Conservation (phyloP, 495 filamentous ascomycete genomes). For the Aspergillus wentii region DNA sequence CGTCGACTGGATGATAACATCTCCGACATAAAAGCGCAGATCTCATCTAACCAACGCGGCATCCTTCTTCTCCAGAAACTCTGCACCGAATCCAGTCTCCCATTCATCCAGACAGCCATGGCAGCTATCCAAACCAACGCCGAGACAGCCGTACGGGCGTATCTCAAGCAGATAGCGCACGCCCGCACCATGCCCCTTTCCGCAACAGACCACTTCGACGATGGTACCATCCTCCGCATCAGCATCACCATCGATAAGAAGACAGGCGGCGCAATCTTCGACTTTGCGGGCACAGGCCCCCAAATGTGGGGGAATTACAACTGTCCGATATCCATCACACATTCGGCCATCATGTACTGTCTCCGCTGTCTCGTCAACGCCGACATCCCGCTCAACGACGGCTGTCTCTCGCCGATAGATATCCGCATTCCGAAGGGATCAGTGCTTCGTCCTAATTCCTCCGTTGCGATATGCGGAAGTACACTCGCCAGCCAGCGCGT, state of each 20-base stretch:
- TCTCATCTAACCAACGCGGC: constrained; percentile 92
- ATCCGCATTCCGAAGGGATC: constrained; percentile 75
- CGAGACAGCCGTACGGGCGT: constrained; percentile 70
- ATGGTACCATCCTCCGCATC: constrained; percentile 83
- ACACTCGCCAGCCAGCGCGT: constrained; percentile 90
- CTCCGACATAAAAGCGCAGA: constrained; percentile 90
- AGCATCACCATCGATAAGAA: constrained; percentile 76
- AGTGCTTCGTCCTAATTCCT: constrained; percentile 73
- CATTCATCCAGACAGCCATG: constrained; percentile 92
- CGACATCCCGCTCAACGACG: constrained; percentile 94
- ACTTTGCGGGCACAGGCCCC: constrained; percentile 4
- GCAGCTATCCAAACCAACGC: constrained; percentile 86
- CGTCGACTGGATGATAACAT: constrained; percentile 89
- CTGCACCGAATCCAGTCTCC: constrained; percentile 82
- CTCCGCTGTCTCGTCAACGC: constrained; percentile 81
- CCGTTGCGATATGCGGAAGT: constrained; percentile 82
- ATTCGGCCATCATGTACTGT: constrained; percentile 91
- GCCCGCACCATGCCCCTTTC: constrained; percentile 71
- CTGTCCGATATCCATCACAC: constrained; percentile 87
- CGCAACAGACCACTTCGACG: constrained; percentile 91
- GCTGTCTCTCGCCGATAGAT: constrained; percentile 78
- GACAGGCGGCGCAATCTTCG: constrained; percentile 67
- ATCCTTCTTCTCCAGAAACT: constrained; percentile 79
- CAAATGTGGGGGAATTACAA: constrained; percentile 68
- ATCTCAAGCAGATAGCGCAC: constrained; percentile 69